phyloP scores from a whole-genome alignment of 169 alveolate genomes.

The Amoebophrya sp. region DNA sequence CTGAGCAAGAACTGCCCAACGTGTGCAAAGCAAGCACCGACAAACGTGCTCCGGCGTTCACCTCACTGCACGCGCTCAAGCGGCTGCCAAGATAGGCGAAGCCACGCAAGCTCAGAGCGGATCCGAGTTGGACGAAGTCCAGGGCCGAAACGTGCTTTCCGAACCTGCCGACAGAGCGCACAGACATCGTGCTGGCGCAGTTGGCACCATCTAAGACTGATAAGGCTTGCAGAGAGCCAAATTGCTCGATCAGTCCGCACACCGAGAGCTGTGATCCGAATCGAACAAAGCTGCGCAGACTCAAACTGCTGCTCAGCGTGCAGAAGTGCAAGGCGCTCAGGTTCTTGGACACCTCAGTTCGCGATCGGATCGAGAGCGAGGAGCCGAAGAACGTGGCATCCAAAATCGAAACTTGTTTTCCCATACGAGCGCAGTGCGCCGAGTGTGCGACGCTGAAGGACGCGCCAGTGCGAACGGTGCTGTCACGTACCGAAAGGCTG shows the following conservation, averaged over 20 bases:
- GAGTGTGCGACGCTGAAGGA: neutral
- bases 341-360: neutral
- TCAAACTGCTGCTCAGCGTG: neutral
- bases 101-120: neutral
- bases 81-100: neutral
- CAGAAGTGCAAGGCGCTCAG: neutral
- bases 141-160: neutral
- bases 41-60: neutral
- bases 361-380: neutral
- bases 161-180: neutral
- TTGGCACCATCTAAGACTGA: neutral
- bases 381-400: neutral
- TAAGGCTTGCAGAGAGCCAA: conserved; percentile 22
- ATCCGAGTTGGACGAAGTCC: conserved; percentile 14
- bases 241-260: neutral
- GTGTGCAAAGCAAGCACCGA: neutral
- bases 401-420: neutral
- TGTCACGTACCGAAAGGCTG: neutral
- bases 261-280: neutral
- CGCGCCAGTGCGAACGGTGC: neutral
- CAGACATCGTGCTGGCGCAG: neutral
- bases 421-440: neutral
- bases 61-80: neutral
- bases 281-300: conserved; percentile 21
- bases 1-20: neutral